Percentiles rank a stretch among this genome's conserved stretches.
These are phyloP conservation scores for Collybia nuda DNA, from an alignment of 768 basidiomycete genomes.

Conservation along the genomic window DNA sequence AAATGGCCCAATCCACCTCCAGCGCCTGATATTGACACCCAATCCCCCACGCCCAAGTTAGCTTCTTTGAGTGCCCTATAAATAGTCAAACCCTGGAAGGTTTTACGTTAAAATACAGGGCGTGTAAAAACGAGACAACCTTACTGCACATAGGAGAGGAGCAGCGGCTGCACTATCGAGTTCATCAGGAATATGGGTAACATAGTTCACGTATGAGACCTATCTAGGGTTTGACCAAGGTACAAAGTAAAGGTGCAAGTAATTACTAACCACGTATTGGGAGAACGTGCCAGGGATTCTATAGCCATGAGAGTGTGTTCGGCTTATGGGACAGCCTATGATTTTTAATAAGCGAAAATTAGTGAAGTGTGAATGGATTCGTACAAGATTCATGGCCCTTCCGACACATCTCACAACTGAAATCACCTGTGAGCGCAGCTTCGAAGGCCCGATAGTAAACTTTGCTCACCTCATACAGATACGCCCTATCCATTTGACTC, in stretches of 20 bases:
- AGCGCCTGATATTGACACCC: slow-evolving; percentile 72
- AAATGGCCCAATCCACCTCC: slow-evolving; percentile 82
- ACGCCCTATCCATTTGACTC: slow-evolving; percentile 67
- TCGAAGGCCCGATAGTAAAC: not conserved
- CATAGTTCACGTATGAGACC: slow-evolving; percentile 63
- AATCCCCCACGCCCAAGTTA: slow-evolving; percentile 60
- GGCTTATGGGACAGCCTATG: slow-evolving; percentile 43
- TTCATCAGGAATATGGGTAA: slow-evolving; percentile 74
- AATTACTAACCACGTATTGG: slow-evolving; percentile 51
- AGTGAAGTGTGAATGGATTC: not conserved
- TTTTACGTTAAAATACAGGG: not conserved
- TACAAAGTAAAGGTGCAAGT: not conserved
- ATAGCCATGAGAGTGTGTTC: slow-evolving; percentile 49
- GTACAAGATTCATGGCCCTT: slow-evolving; percentile 55
- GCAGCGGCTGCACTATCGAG: slow-evolving; percentile 63
- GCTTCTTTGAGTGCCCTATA: slow-evolving; percentile 78
- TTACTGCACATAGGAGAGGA: slow-evolving; percentile 72
- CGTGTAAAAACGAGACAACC: slow-evolving; percentile 9
- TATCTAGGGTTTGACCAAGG: slow-evolving; percentile 15
- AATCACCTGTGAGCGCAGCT: not conserved
- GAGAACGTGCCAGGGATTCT: slow-evolving; percentile 70
- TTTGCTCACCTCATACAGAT: slow-evolving; percentile 34
- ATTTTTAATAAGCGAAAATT: not conserved
- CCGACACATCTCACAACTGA: slow-evolving; percentile 69
- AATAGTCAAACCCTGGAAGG: slow-evolving; percentile 68